Percentiles rank a stretch among this genome's conserved stretches.
These are phyloP conservation scores for Cordyceps cicadae DNA, from an alignment of 2,329 filamentous ascomycete genomes.

Conservation along the genomic window DNA sequence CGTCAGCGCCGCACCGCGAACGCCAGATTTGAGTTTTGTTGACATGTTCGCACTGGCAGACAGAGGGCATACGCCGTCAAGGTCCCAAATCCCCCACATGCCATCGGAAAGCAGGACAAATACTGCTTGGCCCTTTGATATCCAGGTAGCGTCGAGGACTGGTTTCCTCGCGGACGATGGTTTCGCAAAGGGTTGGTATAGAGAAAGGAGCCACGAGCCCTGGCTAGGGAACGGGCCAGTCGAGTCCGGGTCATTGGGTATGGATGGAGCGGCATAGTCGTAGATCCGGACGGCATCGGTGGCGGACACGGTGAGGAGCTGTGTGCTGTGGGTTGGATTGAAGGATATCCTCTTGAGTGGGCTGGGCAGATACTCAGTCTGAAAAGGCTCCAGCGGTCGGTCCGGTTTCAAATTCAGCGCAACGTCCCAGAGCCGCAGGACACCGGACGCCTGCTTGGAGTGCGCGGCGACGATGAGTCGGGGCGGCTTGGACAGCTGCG, in stretches of 20 bases:
- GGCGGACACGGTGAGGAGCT: constrained; percentile 49
- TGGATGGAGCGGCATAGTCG: constrained; percentile 48
- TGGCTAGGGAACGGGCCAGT: constrained; percentile 46
- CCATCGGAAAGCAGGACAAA: constrained; percentile 53
- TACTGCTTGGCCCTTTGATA: constrained; percentile 51
- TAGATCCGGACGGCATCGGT: constrained; percentile 53
- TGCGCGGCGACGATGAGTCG: constrained; percentile 52
- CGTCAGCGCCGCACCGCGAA: constrained; percentile 50
- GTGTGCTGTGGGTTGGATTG: constrained; percentile 50
- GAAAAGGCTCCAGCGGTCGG: constrained; percentile 41
- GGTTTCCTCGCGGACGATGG: constrained; percentile 46
- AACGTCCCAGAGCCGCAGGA: constrained; percentile 51
- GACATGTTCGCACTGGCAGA: constrained; percentile 34
- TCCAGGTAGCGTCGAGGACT: constrained; percentile 55
- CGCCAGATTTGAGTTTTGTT: constrained; percentile 41
- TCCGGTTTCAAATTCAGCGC: constrained; percentile 33
- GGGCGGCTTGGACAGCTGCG: constrained; percentile 27
- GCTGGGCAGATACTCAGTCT: constrained; percentile 49
- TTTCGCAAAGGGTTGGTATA: constrained; percentile 49
- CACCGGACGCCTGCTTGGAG: constrained; percentile 50
- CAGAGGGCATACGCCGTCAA: constrained; percentile 48
- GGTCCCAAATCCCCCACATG: constrained; percentile 61
- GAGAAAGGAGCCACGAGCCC: constrained; percentile 56
- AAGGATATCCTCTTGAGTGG: constrained; percentile 51
- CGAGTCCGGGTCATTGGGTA: constrained; percentile 42